phyloP scores from a whole-genome alignment of 164 flowering plant genomes.

The Annona squamosa region DNA sequence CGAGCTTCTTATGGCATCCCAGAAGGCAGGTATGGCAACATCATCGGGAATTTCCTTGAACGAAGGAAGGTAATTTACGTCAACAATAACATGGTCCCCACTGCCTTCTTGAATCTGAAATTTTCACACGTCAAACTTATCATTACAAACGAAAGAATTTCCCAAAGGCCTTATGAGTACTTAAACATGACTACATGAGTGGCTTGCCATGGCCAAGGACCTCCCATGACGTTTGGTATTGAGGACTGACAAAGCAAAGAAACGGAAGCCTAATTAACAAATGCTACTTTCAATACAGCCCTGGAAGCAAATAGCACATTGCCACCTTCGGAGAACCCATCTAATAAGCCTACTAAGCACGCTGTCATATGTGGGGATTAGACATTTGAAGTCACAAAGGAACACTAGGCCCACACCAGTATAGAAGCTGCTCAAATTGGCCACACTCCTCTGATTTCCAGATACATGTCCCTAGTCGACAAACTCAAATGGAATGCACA shows the following conservation, averaged over 20 bases:
- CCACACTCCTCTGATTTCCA: neutral
- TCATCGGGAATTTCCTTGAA: constrained; percentile 86
- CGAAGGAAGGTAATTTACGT: constrained; percentile 88
- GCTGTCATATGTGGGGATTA: neutral
- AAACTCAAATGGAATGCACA: neutral
- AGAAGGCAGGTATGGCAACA: constrained; percentile 79
- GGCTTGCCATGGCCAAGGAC: neutral
- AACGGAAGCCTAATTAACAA: neutral
- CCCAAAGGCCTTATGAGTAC: neutral
- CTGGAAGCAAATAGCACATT: neutral
- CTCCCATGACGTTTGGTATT: neutral
- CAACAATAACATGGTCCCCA: constrained; percentile 89
- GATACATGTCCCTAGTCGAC: neutral
- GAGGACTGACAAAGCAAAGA: neutral
- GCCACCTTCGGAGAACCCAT: neutral
- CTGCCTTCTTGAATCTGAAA: constrained; percentile 74
- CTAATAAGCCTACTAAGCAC: neutral
- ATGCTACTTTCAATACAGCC: neutral
- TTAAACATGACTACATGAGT: neutral
- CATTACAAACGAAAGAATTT: neutral
- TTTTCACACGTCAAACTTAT: neutral
- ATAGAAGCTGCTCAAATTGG: neutral
- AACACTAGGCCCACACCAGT: neutral
- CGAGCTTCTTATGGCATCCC: constrained; percentile 65
- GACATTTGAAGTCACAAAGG: neutral